Conservation (phyloP, 208 protist species). For the Ichthyophonus hoferi region DNA sequence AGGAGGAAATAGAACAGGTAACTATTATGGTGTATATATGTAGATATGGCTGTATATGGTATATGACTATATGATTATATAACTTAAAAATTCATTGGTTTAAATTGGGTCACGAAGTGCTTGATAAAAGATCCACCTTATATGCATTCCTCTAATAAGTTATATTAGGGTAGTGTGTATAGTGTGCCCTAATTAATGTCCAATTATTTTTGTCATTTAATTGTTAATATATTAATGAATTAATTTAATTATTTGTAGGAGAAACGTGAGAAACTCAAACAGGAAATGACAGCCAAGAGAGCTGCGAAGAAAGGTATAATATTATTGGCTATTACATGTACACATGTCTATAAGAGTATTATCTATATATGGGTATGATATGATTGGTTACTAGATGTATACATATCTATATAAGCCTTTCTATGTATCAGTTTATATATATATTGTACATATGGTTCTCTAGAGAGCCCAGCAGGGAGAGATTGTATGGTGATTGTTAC, state of each 20-base stretch:
- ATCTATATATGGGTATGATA: not conserved
- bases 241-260: no score
- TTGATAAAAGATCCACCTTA: not conserved
- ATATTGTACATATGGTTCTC: not conserved
- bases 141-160: not conserved
- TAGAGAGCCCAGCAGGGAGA: not conserved
- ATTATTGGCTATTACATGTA: no score
- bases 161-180: no score
- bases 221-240: no score
- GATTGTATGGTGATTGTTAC: not conserved
- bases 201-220: no score
- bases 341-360: not conserved
- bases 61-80: constrained; percentile 1
- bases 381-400: not conserved
- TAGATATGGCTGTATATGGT: not conserved
- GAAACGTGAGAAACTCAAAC: not conserved
- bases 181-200: no score
- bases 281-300: not conserved
- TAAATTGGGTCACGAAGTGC: no score
- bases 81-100: no score
- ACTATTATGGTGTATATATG: not conserved
- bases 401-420: not conserved
- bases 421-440: not conserved
- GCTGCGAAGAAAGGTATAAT: not conserved
- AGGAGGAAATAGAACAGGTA: constrained; percentile 23